These are phyloP conservation scores for Chenopodium album DNA, from an alignment of 148 eudicot genomes.

Conservation along the genomic window DNA sequence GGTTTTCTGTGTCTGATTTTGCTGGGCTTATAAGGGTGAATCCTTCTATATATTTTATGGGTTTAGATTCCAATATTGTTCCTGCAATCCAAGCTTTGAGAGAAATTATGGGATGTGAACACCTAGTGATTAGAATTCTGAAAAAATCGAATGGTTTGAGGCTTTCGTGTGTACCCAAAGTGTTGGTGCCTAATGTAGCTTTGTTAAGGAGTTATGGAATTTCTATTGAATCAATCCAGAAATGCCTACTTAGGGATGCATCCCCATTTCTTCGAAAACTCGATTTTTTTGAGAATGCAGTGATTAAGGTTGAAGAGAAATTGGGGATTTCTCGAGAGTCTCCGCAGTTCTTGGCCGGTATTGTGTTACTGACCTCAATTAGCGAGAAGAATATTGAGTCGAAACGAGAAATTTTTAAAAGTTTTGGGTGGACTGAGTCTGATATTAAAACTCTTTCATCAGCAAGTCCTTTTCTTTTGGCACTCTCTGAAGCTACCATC, in stretches of 20 bases:
- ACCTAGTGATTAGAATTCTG: slow-evolving; percentile 14
- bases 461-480: no score
- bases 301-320: slow-evolving; percentile 23
- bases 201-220: slow-evolving; percentile 25
- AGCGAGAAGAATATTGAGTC: no score
- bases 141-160: background rate
- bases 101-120: slow-evolving; percentile 14
- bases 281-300: slow-evolving; percentile 7
- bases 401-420: no score
- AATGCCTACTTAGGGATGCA: slow-evolving; percentile 10
- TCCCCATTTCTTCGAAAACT: background rate
- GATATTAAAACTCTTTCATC: no score
- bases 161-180: background rate
- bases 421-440: no score
- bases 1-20: background rate
- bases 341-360: no score
- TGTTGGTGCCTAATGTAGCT: slow-evolving; percentile 17
- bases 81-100: no score
- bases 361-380: no score
- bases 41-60: no score
- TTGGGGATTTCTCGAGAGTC: slow-evolving; percentile 28
- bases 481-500: slow-evolving; percentile 7
- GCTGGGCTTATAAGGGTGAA: no score
- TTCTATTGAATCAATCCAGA: slow-evolving; percentile 17
- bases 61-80: no score